Evolutionary conservation across 768 basidiomycete species (phyloP), one percentile per base, ranked within the genome.

Genomic region (Boletus eberwhitei): DNA sequence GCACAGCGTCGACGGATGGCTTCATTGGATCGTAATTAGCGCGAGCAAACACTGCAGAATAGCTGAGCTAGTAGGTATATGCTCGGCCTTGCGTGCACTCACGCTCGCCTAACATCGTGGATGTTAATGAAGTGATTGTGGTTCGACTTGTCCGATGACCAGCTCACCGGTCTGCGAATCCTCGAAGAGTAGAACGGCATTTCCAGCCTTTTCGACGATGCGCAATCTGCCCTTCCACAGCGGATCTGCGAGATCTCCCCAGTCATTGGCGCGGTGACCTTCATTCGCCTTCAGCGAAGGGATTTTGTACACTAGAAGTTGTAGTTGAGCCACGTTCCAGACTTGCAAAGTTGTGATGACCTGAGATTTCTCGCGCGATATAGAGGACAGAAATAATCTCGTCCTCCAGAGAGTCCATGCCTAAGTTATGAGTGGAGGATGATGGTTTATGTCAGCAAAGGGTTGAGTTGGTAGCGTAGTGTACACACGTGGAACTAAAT

Each of bases 221-320:
- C 93, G 82, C 59, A 98, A 74, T 40, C 94, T 80, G 17, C 94
- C 94, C 68, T 95, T 95, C 94, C 94, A 98, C 22, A 98, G 72
- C 5, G 92, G 91, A 52, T 79, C 65, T 17, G 80, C 80, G 39
- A 95, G 81, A 71, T 93, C 88, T 16, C 93, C 91, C 94, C 94
- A 98, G 60, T 93, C 90, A 51, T 86, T 87, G 12, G 94, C 94
- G 50, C 91, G 87, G 73, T 96, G 88, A 9, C 94, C 94, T 66
- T 93, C 90, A 64, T 93, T 89, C 37, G 79, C 80, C 65, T 83
- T 92, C 64, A 94, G 75, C 44, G 93, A 85, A 2, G 94, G 94
- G 44, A 97, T 92, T 75, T 87, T 91, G 78, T 87, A 96, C 36
- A 96, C 94, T 95, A 71, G 21, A 58, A 48, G 37, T 19, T 41